Evolutionary conservation across 495 filamentous ascomycete species (phyloP).

Genomic region (Umbilicaria muhlenbergii): DNA sequence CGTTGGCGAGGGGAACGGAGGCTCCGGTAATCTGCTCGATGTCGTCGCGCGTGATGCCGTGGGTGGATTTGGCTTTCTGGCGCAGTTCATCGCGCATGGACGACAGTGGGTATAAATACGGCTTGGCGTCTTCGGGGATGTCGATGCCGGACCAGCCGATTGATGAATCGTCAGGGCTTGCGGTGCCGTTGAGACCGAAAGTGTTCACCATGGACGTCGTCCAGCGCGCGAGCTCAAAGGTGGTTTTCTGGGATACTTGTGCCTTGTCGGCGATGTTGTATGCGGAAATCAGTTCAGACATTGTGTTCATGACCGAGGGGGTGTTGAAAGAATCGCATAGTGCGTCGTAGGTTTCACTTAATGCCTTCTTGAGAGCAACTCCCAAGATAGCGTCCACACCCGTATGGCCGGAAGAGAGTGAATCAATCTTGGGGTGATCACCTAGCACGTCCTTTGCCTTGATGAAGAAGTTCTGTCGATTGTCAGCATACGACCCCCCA

Average conservation of each 20-base stretch:
- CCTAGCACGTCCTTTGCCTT: conserved; percentile 42
- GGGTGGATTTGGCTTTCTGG: conserved; percentile 30
- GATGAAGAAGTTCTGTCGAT: conserved; percentile 68
- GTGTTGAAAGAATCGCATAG: conserved; percentile 89
- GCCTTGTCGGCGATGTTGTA: conserved; percentile 54
- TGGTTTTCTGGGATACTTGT: conserved; percentile 21
- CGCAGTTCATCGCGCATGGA: conserved; percentile 53
- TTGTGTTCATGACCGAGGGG: conserved; percentile 51
- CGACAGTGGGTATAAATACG: conserved; percentile 49
- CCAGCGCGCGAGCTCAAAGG: conserved; percentile 53
- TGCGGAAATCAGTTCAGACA: conserved; percentile 59
- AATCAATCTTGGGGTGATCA: conserved; percentile 17
- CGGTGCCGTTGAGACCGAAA: conserved; percentile 61
- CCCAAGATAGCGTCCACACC: conserved; percentile 12
- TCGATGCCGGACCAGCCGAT: conserved; percentile 77
- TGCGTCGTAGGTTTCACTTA: conserved; percentile 46
- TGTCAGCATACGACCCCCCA: conserved; percentile 6
- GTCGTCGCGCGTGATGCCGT: conserved; percentile 19
- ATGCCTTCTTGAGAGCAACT: conserved; percentile 41
- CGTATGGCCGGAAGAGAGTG: background rate
- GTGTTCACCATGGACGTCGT: conserved; percentile 70
- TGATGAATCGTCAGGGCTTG: conserved; percentile 37
- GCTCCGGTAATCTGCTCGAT: conserved; percentile 19
- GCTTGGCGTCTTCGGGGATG: conserved; percentile 41
- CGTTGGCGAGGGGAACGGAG: conserved; percentile 14